These are phyloP conservation scores for Dictyostelium intermedium DNA, from an alignment of 78 protist species.

Conservation along the genomic window DNA sequence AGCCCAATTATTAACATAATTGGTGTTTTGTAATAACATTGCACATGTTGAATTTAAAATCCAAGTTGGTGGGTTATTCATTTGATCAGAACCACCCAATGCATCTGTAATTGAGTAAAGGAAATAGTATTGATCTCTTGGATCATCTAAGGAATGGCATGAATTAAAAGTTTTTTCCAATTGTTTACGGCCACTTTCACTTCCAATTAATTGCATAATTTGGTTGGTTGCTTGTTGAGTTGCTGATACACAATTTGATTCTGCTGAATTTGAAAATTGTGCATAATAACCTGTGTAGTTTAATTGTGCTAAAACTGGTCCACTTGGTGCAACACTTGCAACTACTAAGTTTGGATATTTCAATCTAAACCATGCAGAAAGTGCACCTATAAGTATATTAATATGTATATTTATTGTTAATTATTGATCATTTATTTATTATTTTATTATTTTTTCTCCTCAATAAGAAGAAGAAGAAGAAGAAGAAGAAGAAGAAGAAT, in stretches of 20 bases:
- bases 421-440: too few species aligned
- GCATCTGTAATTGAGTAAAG: conserved; percentile 31
- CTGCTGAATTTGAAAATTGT: conserved; percentile 38
- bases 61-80: conserved; percentile 78
- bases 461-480: too few species aligned
- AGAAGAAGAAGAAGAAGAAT: too few species aligned
- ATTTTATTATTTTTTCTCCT: too few species aligned
- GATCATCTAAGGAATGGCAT: conserved; percentile 2
- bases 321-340: conserved; percentile 72
- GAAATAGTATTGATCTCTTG: conserved; percentile 43
- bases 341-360: conserved; percentile 43
- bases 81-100: conserved; percentile 44
- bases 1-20: conserved; percentile 30
- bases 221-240: conserved; percentile 37
- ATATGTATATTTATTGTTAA: too few species aligned
- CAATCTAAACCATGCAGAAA: conserved; percentile 58
- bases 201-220: neutral
- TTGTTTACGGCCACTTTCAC: neutral
- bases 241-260: conserved; percentile 34
- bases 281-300: conserved; percentile 71
- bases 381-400: conserved; percentile 37
- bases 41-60: conserved; percentile 22
- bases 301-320: conserved; percentile 80
- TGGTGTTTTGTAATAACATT: neutral
- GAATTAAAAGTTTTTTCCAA: conserved; percentile 14